Base-by-base conservation (phyloP, 192 early-diverging fungal genomes). In the Podila horticola region DNA sequence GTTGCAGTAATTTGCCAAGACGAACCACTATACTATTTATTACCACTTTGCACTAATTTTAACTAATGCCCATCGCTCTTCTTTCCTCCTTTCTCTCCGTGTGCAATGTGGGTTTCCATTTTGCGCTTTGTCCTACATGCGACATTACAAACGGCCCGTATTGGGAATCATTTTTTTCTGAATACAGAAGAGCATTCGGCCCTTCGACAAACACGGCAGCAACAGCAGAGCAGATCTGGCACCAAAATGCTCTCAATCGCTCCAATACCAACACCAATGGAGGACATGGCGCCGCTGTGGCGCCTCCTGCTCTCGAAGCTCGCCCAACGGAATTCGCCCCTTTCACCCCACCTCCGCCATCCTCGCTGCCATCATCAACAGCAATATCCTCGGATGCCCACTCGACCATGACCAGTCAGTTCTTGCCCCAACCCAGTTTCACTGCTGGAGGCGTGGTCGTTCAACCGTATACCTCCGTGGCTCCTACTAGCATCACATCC, bases 81-180 rank as follows among this genome's bases (percentile, higher is more conserved):
- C 33, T 64, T 24, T 72, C 36, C 22, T 41, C 58, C 13, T 22
- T 51, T 58, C 57, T 5, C 20, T 51, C 69, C 60, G 15, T 45
- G 15, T 45, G 41, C 41, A 45, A 45, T 45, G 41, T 15, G 41
- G 41, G 41, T 63, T 36, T 52, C 38, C 49, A 15, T 24, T 57
- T 48, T 41, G 22, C 36, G 5, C n/a, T 55, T 55, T 5, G 52
- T 55, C 2, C 52, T 2, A 45, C 24, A 12, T 52, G n/a, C 19
- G 7, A 52, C 52, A 26, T 3, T 7, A 55, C 24, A 24, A 55
- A 55, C 52, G 24, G 11, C 34, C 34, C 9, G 34, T 36, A 7
- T 36, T 36, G 34, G 34, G 22, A 55, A 55, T 24, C 20, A 26
- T 26, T 1, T 55, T 22, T 55, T 3, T 26, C 24, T n/a, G n/a